Percentiles rank a stretch among this genome's conserved stretches.
Conservation (phyloP, 345 rosid species). For the Salix caprea region DNA sequence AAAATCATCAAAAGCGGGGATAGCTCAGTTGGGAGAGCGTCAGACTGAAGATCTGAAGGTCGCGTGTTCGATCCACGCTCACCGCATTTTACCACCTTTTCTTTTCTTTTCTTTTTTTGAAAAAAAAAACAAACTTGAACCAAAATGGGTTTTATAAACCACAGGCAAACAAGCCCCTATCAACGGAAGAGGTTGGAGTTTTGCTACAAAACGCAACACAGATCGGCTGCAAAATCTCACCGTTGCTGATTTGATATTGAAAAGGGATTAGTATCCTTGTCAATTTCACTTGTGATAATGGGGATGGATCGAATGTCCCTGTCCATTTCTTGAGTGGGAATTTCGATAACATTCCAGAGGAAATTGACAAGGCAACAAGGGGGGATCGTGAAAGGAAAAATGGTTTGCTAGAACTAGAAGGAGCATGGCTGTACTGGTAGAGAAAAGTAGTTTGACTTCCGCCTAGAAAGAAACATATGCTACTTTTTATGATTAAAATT, state of each 20-base stretch:
- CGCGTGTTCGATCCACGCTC: conserved; percentile 46
- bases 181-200: background rate
- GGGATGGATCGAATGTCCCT: background rate
- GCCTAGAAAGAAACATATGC: background rate
- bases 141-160: background rate
- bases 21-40: conserved; percentile 99
- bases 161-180: background rate
- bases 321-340: background rate
- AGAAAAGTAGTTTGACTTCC: background rate
- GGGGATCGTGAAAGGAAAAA: background rate
- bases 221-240: background rate
- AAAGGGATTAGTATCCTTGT: no score
- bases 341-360: background rate
- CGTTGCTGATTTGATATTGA: background rate
- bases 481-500: background rate
- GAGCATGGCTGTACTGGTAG: background rate
- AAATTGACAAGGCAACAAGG: conserved; percentile 3
- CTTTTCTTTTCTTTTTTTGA: no score
- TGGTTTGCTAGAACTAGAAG: background rate
- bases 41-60: conserved; percentile 99
- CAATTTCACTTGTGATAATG: background rate
- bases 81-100: background rate
- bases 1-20: conserved; percentile 35
- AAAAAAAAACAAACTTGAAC: background rate
- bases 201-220: background rate